phyloP scores from a whole-genome alignment of 768 basidiomycete genomes.

The Lentinula edodes region DNA sequence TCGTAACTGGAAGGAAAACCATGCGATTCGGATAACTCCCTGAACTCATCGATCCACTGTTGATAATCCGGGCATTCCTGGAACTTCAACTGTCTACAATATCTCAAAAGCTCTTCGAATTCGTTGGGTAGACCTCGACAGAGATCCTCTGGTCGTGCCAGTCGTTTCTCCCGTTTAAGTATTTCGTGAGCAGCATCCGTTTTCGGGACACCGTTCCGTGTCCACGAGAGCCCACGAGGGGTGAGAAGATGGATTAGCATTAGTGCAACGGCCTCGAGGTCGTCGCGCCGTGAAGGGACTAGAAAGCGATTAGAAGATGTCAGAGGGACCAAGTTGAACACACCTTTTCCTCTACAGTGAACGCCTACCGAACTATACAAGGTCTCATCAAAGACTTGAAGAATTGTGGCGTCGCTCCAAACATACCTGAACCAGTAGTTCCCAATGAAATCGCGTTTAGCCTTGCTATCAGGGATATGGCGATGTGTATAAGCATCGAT shows the following conservation, averaged over 20 bases:
- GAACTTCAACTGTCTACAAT: constrained; percentile 65
- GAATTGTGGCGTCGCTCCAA: not conserved
- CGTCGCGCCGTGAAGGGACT: constrained; percentile 79
- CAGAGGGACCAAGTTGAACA: constrained; percentile 9
- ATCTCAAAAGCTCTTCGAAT: constrained; percentile 74
- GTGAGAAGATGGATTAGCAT: constrained; percentile 81
- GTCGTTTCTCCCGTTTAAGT: constrained; percentile 60
- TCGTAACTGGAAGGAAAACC: constrained; percentile 55
- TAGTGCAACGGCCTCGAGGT: constrained; percentile 70
- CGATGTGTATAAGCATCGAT: constrained; percentile 57
- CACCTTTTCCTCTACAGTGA: constrained; percentile 73
- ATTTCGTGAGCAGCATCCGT: constrained; percentile 56
- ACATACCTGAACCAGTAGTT: constrained; percentile 77
- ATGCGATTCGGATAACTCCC: constrained; percentile 50
- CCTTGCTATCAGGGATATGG: constrained; percentile 69
- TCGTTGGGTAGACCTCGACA: constrained; percentile 63
- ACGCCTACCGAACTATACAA: constrained; percentile 56
- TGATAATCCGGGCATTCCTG: constrained; percentile 65
- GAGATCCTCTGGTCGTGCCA: constrained; percentile 56
- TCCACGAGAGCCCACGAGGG: constrained; percentile 73
- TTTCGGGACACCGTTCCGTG: constrained; percentile 75
- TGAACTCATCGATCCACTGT: constrained; percentile 60
- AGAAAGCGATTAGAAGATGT: constrained; percentile 2
- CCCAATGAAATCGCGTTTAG: constrained; percentile 70
- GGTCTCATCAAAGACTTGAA: not conserved